phyloP scores from a whole-genome alignment of 2,329 filamentous ascomycete genomes.

The Akanthomyces lecanii region DNA sequence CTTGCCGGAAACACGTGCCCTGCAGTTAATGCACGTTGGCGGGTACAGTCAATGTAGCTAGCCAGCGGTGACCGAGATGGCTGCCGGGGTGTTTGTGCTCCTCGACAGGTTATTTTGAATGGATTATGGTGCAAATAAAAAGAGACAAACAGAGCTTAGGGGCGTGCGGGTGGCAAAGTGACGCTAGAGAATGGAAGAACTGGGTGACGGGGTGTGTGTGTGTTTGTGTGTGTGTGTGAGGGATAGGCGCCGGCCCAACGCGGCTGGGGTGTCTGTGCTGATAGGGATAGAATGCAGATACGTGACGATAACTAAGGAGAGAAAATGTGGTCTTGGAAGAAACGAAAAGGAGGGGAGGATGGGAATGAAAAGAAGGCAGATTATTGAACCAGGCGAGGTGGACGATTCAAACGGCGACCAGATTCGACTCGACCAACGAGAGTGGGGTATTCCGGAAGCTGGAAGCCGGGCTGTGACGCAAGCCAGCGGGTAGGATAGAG shows the following conservation, averaged over 20 bases:
- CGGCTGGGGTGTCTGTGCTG: background rate
- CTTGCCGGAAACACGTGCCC: background rate
- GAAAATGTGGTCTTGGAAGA: background rate
- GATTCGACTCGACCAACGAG: conserved; percentile 8
- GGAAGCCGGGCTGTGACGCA: conserved; percentile 7
- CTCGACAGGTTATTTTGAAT: background rate
- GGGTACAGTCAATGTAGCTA: background rate
- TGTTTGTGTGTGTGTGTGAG: background rate
- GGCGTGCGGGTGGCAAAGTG: background rate
- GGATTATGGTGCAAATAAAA: background rate
- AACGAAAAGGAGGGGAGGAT: background rate
- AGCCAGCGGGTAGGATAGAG: conserved; percentile 6
- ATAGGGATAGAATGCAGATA: background rate
- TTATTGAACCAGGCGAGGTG: background rate
- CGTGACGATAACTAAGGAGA: background rate
- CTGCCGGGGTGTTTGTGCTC: background rate
- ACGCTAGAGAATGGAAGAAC: background rate
- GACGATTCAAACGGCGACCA: conserved; percentile 2
- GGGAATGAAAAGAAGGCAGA: background rate
- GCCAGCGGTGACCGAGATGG: background rate
- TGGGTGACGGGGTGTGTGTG: background rate
- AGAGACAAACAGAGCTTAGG: background rate
- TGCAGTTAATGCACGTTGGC: background rate
- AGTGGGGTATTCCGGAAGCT: conserved; percentile 5
- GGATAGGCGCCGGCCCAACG: background rate